Conservation (phyloP, 768 basidiomycete genomes). For the Austroboletus festivus region DNA sequence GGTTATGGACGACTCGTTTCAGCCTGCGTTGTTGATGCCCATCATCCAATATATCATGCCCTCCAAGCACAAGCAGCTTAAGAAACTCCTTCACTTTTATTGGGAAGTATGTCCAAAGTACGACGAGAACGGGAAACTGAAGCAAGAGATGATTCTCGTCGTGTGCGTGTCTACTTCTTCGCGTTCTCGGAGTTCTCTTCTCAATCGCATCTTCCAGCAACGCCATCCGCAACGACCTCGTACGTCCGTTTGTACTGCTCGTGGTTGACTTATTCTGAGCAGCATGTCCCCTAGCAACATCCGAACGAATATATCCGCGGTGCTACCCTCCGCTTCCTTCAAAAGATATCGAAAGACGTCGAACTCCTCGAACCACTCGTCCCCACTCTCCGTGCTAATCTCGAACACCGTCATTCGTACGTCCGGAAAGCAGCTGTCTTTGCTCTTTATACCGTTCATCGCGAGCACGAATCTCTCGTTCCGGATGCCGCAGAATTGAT, state of each 20-base stretch:
- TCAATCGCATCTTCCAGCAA: conserved; percentile 52
- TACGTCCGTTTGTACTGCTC: conserved; percentile 37
- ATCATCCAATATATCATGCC: conserved; percentile 98
- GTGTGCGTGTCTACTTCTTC: conserved; percentile 61
- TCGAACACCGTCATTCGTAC: conserved; percentile 96
- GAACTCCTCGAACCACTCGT: conserved; percentile 96
- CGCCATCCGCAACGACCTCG: conserved; percentile 95
- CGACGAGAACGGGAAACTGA: conserved; percentile 94
- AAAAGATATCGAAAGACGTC: conserved; percentile 89
- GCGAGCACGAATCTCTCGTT: conserved; percentile 90
- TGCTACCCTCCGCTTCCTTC: conserved; percentile 92
- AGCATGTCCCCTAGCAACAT: conserved; percentile 70
- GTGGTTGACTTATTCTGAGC: neutral
- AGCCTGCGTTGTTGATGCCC: conserved; percentile 95
- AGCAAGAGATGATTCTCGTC: conserved; percentile 99
- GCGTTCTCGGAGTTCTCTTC: conserved; percentile 5
- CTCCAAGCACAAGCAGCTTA: conserved; percentile 90
- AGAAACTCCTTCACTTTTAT: conserved; percentile 94
- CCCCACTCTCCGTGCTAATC: conserved; percentile 88
- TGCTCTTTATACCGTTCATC: conserved; percentile 91
- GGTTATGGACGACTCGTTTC: neutral
- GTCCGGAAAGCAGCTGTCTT: conserved; percentile 99
- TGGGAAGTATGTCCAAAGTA: conserved; percentile 99
- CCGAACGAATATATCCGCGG: conserved; percentile 99
- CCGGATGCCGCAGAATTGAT: conserved; percentile 96